phyloP scores from a whole-genome alignment of 2,329 filamentous ascomycete genomes.

The Neofusicoccum sp. region DNA sequence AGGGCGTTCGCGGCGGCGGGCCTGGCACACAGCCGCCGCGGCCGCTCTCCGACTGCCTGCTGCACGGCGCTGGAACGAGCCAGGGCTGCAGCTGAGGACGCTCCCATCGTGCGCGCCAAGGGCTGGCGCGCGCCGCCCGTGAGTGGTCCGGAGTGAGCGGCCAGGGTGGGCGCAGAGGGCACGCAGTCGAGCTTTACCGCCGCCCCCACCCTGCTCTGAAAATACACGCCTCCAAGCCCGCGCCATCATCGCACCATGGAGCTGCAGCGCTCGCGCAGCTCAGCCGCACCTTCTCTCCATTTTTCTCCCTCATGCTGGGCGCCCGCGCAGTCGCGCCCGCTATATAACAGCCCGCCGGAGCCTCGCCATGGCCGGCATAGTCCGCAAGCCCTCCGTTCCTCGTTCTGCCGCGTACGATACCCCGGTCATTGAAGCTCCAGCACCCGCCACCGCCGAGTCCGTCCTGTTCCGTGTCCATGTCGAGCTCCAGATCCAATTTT shows the following conservation, averaged over 20 bases:
- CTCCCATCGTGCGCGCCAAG: neutral
- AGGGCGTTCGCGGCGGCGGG: neutral
- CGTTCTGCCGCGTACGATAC: neutral
- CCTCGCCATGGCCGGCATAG: conserved; percentile 5
- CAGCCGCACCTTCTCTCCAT: conserved; percentile 17
- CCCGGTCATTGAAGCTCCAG: conserved; percentile 9
- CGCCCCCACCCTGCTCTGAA: conserved; percentile 19
- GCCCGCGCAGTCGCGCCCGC: neutral
- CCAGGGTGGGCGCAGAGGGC: neutral
- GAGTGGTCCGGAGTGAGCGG: neutral
- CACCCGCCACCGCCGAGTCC: conserved; percentile 9
- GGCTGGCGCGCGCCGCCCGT: neutral
- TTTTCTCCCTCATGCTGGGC: neutral
- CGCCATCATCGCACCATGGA: conserved; percentile 18
- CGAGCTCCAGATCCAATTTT: conserved; percentile 9
- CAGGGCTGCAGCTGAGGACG: conserved; percentile 1
- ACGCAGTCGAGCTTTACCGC: conserved; percentile 13
- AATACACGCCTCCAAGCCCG: conserved; percentile 18
- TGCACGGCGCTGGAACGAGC: conserved; percentile 6
- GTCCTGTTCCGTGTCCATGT: neutral
- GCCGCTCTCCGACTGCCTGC: neutral
- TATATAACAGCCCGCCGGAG: conserved; percentile 7
- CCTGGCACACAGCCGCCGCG: neutral
- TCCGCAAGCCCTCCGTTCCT: neutral
- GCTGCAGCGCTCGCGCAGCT: conserved; percentile 8